Evolutionary conservation across 1,284 basidiomycete genomes (phyloP), one percentile per base, ranked within the genome.

Genomic region (Gomphus sp.): DNA sequence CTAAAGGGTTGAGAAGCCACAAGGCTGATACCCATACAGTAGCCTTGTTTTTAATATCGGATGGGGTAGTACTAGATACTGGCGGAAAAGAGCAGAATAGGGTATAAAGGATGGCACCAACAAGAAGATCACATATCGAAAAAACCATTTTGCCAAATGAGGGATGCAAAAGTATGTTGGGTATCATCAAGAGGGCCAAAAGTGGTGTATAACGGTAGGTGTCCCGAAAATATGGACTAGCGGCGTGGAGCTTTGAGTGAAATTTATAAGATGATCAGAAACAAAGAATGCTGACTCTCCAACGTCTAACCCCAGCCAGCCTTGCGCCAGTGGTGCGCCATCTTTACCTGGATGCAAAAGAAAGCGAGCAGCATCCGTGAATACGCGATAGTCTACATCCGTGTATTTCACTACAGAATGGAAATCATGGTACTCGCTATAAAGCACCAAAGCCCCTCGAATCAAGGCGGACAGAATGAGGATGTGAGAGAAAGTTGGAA

Each of bases 151-250:
- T 98, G 58, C 97, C 97, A 65, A 92, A 92, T 5, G 88, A 80
- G 3, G 84, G 82, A 64, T 93, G 88, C 12, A 93, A 61, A 72
- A 86, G 78, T 64, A 80, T 80, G 67, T 93, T 95, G 2, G 96
- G 94, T 2, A 85, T 76, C 31, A 98, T 74, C 9, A 96, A 69
- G 1, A 93, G 71, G 1, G 96, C 92, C 8, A 99, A 80, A 34
- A 99, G 74, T 3, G 96, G 96, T 1, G 96, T 99, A 71, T 99
- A 99, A 4, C 96, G 87, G 71, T 97, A 99, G 1, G 97, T 99
- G 62, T 89, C 83, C 52, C 96, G 81, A n/a, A 79, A 80, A 69
- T 98, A 99, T 3, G 97, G 97, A 66, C 94, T 95, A 61, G n/a
- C 45, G 39, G 55, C 49, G 48, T n/a, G n/a, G 28, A 34, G 28